Evolutionary conservation across 192 early-diverging fungal genomes (phyloP).

Genomic region (Coemansia sp.): DNA sequence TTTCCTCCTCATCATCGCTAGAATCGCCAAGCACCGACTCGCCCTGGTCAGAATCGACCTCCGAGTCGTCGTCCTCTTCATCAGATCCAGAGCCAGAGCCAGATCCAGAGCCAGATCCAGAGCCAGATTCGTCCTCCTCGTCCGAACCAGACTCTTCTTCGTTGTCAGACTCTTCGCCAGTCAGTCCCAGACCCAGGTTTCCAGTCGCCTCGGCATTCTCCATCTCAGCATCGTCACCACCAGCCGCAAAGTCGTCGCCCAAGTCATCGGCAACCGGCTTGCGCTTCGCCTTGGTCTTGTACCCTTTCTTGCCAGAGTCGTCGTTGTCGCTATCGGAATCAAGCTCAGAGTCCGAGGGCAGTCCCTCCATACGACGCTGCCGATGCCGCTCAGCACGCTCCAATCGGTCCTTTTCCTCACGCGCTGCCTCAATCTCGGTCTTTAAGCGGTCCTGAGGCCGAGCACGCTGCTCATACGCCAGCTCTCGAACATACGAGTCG

Average conservation of each 20-base stretch:
- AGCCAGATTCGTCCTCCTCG: constrained; percentile 8
- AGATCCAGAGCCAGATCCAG: constrained; percentile 26
- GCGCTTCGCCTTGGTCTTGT: constrained; percentile 51
- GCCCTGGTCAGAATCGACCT: constrained; percentile 19
- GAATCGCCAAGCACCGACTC: neutral
- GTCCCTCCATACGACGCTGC: constrained; percentile 83
- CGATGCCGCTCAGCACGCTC: constrained; percentile 84
- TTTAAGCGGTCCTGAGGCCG: constrained; percentile 89
- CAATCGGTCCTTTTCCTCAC: constrained; percentile 82
- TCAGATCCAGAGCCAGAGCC: constrained; percentile 15
- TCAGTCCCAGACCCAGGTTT: neutral
- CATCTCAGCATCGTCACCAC: constrained; percentile 16
- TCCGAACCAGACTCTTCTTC: constrained; percentile 42
- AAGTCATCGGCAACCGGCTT: constrained; percentile 68
- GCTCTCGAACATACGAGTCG: constrained; percentile 79
- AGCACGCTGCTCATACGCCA: constrained; percentile 83
- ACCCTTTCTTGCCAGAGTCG: constrained; percentile 56
- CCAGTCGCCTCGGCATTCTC: neutral
- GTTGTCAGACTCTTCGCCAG: constrained; percentile 46
- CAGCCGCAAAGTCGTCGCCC: constrained; percentile 67
- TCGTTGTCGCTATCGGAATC: constrained; percentile 65
- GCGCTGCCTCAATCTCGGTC: constrained; percentile 90
- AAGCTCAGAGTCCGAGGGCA: constrained; percentile 55
- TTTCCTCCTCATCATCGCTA: neutral
- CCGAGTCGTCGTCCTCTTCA: constrained; percentile 34